Base-by-base conservation (phyloP, 2,329 filamentous ascomycete species). In the Pyrenophora teres region DNA sequence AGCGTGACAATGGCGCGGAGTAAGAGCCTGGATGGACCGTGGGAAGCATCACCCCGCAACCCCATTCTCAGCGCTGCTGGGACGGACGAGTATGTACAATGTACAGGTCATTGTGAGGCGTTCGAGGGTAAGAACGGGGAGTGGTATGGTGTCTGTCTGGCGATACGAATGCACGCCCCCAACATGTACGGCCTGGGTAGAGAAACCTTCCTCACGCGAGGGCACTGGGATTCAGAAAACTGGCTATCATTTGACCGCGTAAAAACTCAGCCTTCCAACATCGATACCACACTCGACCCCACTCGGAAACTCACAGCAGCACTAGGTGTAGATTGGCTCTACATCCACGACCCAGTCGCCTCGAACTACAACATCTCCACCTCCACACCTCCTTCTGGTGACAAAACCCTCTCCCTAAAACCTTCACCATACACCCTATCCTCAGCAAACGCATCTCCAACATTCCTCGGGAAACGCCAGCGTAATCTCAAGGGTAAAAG, bases 61-160 rank as follows among this genome's bases (percentile, higher is more conserved):
- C 52, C 57, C 2, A 44, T 58, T 3, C 23, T 62, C 15, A 54
- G 31, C 16, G 59, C 54, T 21, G 44, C 39, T 2, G 46, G 31
- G 2, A 60, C 54, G 2, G 40, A 58, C 6, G 59, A 58, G 39
- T 52, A 62, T 27, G 16, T 62, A 3, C 54, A 62, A 35, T 54
- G 45, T 33, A 60, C 57, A 1, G 57, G 59, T 3, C 51, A 62
- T 30, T 58, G 50, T 10, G 59, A 60, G 25, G 49, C 50, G 1
- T 62, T 62, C 21, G 50, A 60, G 30, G 49, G 43, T 23, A 44
- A 38, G 10, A 16, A 57, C 5, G 57, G 54, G 2, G 9, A 44
- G 19, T 62, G 59, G 54, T 58, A 54, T 56, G 56, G 54, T 16
- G 49, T 60, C 4, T 62, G 59, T 38, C 33, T 62, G 8, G 54